phyloP scores from a whole-genome alignment of 208 protist species.

The Wallacemonas sp. region DNA sequence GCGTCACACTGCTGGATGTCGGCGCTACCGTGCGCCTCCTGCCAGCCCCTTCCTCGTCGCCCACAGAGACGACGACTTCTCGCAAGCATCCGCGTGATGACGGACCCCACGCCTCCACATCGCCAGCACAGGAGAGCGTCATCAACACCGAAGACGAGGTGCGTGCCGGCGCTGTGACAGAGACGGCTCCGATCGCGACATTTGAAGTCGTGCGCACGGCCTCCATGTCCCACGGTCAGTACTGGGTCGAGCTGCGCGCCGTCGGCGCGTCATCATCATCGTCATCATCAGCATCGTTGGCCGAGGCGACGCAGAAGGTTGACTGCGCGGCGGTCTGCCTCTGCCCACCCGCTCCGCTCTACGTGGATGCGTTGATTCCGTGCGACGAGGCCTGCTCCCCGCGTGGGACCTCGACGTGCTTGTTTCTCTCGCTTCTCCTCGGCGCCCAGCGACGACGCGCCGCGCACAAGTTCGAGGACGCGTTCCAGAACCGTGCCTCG shows the following conservation, averaged over 20 bases:
- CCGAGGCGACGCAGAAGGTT: too few species aligned
- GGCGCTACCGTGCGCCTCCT: conserved; percentile 27
- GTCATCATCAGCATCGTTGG: too few species aligned
- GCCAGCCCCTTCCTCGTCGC: background rate
- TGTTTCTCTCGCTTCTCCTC: conserved; percentile 50
- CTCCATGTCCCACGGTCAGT: conserved; percentile 28
- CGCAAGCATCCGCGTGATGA: background rate
- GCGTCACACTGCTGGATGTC: conserved; percentile 52
- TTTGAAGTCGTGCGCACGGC: conserved; percentile 25
- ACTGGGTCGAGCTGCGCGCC: conserved; percentile 47
- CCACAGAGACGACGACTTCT: background rate
- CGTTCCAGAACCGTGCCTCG: too few species aligned
- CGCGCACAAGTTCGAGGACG: background rate
- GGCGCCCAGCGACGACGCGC: conserved; percentile 16
- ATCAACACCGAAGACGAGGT: too few species aligned
- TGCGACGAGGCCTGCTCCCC: conserved; percentile 54
- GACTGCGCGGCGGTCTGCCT: conserved; percentile 42
- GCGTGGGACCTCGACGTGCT: conserved; percentile 49
- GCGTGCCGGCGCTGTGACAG: too few species aligned
- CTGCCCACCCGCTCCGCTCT: conserved; percentile 30
- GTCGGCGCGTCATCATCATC: background rate
- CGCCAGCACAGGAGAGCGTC: too few species aligned
- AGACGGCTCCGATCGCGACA: background rate
- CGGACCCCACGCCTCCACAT: too few species aligned
- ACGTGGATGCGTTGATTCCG: conserved; percentile 61